Evolutionary conservation across 2,329 filamentous ascomycete genomes (phyloP), one percentile per base, ranked within the genome.

Genomic region (Aspergillus sp.): DNA sequence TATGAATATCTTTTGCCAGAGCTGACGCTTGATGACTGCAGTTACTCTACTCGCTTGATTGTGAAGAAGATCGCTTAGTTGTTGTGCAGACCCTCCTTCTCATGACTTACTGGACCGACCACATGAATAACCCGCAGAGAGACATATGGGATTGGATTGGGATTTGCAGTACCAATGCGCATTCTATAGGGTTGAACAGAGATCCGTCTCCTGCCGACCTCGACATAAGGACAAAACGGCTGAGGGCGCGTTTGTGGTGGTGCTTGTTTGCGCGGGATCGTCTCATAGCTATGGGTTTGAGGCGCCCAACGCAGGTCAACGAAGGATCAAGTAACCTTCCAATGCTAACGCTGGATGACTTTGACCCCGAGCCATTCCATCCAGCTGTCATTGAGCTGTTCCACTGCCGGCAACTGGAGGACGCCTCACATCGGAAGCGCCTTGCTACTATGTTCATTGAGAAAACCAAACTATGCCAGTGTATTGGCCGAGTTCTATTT

Each of bases 101-200:
- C 55, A 91, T 96, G 88, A 96, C 91, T 6, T 96, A 95, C 72
- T 96, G 92, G 88, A 96, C 96, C 71, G 91, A 96, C 76, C 93
- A 90, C 8, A 90, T 91, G 3, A 91, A 96, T 72, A 90, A 95
- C 44, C 68, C 70, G 68, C 90, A 95, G 70, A 95, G 96, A 74
- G 92, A 96, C 21, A 67, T 66, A 31, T 67, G 65, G 65, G 65
- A 67, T 44, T 67, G 64, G 65, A 62, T 67, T 47, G 65, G 64
- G 12, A 55, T 66, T 11, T 67, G 65, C 59, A 67, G 62, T 48
- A 64, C 59, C n/a, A 60, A 65, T 46, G 64, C 64, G n/a, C 63
- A 66, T 50, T 66, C 64, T 2, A 64, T 66, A 17, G 64, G 64
- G 11, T 41, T 66, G 11, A 66, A 66, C 17, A 56, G 63, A 41